These are phyloP conservation scores for Starmerella etchellsii DNA, from an alignment of 805 yeast genomes.

Conservation along the genomic window DNA sequence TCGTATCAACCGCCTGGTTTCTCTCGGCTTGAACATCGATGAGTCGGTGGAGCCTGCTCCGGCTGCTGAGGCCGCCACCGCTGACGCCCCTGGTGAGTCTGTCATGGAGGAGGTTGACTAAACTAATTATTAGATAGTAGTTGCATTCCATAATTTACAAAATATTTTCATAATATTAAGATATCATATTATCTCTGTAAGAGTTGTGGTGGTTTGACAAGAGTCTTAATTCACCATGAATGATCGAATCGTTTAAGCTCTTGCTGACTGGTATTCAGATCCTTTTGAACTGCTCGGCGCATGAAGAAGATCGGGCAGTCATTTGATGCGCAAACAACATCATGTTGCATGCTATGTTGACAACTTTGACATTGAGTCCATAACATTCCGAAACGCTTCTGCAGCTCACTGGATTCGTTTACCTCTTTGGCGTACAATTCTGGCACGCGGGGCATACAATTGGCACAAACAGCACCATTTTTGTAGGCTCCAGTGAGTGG, in stretches of 20 bases:
- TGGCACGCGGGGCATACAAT: constrained; percentile 59
- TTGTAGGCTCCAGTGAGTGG: constrained; percentile 45
- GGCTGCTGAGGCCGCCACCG: constrained; percentile 32
- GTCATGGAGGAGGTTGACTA: constrained; percentile 99
- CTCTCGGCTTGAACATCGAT: constrained; percentile 96
- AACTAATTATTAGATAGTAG: constrained; percentile 5
- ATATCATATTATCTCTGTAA: no score
- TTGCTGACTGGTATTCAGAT: constrained; percentile 40
- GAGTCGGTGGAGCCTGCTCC: constrained; percentile 35
- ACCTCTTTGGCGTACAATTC: constrained; percentile 70
- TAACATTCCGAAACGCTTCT: constrained; percentile 67
- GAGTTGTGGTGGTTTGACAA: no score
- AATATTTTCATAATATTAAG: no score
- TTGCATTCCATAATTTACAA: neutral
- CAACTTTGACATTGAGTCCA: constrained; percentile 99
- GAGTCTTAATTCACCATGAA: constrained; percentile 18
- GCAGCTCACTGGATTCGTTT: constrained; percentile 65
- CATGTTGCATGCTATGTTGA: constrained; percentile 92
- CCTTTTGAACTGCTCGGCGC: constrained; percentile 80
- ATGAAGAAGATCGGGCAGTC: constrained; percentile 97
- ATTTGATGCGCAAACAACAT: constrained; percentile 84
- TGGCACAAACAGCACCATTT: constrained; percentile 66
- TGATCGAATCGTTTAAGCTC: constrained; percentile 58
- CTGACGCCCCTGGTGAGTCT: constrained; percentile 67
- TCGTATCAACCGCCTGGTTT: constrained; percentile 95